Evolutionary conservation across 2,329 filamentous ascomycete genomes (phyloP), one percentile per base, ranked within the genome.

Genomic region (Graphilbum fragrans): DNA sequence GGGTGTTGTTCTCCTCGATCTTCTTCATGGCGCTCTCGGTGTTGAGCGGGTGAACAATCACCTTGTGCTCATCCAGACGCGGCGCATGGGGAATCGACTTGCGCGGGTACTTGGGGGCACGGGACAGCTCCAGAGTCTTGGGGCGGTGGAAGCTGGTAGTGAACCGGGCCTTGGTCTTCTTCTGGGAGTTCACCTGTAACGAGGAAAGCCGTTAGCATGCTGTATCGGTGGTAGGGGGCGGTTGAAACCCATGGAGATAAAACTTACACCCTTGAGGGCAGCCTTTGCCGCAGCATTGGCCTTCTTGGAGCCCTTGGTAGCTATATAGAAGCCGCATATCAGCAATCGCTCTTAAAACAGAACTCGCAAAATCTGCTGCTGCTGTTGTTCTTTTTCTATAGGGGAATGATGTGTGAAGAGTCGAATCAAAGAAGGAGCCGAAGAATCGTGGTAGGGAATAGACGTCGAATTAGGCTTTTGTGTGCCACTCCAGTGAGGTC

Each of bases 1-100:
- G 80, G 55, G 92, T 98, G 80, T 98, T 98, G 81, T 98, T 88
- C 83, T 98, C 92, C 78, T 98, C 92, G 58, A 98, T 95, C 84
- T 95, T 62, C 86, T 98, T 98, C 90, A 98, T 96, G 61, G 93
- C 92, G 62, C 83, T 92, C 83, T 98, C 92, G 48, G 92, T 98
- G 82, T 98, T 98, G 63, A 98, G 79, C 54, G 92, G 92, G 80
- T 95, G 86, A 63, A 96, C 75, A 67, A 98, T 83, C 66, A 96
- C 77, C 81, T 94, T 95, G 79, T 88, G 85, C 72, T 90, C 85
- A 72, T 98, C 92, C 60, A 98, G 85, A 58, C 87, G 84, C 57
- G 88, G 82, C 63, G 78, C 77, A 66, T 90, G 82, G 59, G 85
- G 81, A 64, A 98, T 79, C 55, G 86, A 88, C 77, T 92, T 94